phyloP scores from a whole-genome alignment of 1,284 basidiomycete genomes.

The Mycena citricolor region DNA sequence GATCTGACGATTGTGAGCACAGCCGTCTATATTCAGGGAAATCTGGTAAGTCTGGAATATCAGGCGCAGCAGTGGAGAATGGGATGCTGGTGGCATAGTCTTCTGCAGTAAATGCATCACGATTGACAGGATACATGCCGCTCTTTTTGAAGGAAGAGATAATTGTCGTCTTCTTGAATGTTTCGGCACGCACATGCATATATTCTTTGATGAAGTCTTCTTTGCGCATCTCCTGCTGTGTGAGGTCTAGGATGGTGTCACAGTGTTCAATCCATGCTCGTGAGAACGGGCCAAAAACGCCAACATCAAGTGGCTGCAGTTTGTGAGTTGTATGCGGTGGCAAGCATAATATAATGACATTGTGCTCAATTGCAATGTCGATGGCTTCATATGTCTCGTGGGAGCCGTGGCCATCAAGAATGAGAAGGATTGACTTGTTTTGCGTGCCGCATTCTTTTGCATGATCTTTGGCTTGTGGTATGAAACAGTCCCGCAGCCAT shows the following conservation, averaged over 20 bases:
- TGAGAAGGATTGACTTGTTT: slow-evolving; percentile 27
- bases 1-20: too few relatives aligned
- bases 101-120: slow-evolving; percentile 3
- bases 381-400: slow-evolving; percentile 18
- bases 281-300: slow-evolving; percentile 21
- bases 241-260: slow-evolving; percentile 1
- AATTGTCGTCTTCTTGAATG: slow-evolving; percentile 29
- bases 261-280: slow-evolving; percentile 13
- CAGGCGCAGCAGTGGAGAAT: slow-evolving; percentile 6
- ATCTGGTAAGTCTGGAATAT: too few relatives aligned
- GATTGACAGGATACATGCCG: slow-evolving; percentile 22
- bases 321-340: slow-evolving; percentile 26
- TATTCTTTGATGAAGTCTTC: slow-evolving; percentile 35
- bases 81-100: slow-evolving; percentile 14
- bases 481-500: slow-evolving; percentile 32
- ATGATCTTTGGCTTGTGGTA: slow-evolving; percentile 23
- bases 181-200: slow-evolving; percentile 20
- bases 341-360: slow-evolving; percentile 22
- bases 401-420: slow-evolving; percentile 29
- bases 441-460: slow-evolving; percentile 10
- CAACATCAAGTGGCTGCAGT: slow-evolving; percentile 26
- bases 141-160: slow-evolving; percentile 27
- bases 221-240: slow-evolving; percentile 30
- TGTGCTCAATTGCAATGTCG: slow-evolving; percentile 12
- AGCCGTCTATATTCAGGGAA: too few relatives aligned